phyloP scores from a whole-genome alignment of 768 basidiomycete genomes.

The Leccinum subtestaceum region DNA sequence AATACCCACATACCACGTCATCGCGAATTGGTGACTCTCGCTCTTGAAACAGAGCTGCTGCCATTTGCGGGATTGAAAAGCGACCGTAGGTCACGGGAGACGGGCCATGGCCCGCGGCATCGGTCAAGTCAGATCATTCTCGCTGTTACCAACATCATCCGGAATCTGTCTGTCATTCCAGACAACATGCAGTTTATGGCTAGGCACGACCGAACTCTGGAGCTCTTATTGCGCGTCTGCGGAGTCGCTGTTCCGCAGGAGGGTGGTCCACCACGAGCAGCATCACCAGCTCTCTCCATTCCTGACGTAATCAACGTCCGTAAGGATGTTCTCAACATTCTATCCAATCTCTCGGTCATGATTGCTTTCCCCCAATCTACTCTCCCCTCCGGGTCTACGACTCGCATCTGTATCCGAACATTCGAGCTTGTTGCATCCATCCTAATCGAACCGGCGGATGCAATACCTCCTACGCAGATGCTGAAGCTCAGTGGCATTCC shows the following conservation, averaged over 20 bases:
- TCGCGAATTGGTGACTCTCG: conserved; percentile 55
- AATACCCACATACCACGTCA: conserved; percentile 54
- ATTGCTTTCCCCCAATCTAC: conserved; percentile 46
- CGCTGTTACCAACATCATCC: conserved; percentile 72
- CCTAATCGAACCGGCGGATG: conserved; percentile 67
- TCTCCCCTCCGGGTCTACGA: conserved; percentile 39
- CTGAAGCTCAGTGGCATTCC: conserved; percentile 52
- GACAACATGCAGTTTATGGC: conserved; percentile 73
- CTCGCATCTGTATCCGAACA: conserved; percentile 52
- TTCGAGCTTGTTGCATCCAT: conserved; percentile 73
- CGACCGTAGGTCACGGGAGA: conserved; percentile 49
- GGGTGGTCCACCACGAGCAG: conserved; percentile 37
- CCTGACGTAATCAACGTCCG: conserved; percentile 70
- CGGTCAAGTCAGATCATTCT: conserved; percentile 64
- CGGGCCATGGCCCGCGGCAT: conserved; percentile 54
- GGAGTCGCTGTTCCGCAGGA: conserved; percentile 39
- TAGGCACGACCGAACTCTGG: conserved; percentile 59
- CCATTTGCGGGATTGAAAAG: conserved; percentile 56
- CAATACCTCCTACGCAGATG: conserved; percentile 57
- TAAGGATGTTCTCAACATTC: conserved; percentile 70
- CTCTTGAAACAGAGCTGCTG: conserved; percentile 55
- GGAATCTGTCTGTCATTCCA: conserved; percentile 74
- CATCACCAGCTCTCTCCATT: conserved; percentile 62
- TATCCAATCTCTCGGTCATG: conserved; percentile 57
- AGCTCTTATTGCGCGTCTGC: conserved; percentile 69